phyloP scores from a whole-genome alignment of 1,284 basidiomycete species.

The Microbotryum saponariae region DNA sequence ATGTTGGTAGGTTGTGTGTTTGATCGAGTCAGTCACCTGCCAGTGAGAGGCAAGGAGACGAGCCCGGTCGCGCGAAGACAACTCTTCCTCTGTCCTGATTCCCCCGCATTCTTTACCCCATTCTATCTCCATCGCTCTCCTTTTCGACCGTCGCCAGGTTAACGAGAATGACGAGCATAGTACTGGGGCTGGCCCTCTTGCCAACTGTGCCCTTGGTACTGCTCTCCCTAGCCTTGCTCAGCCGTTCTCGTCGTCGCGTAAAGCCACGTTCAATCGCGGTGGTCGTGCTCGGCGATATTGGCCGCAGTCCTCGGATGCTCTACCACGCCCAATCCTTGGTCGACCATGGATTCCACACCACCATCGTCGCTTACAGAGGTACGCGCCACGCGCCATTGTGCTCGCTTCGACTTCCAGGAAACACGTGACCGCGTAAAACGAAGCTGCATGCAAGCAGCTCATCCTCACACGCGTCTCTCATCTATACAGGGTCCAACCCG shows the following conservation, averaged over 20 bases:
- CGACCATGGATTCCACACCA: constrained; percentile 67
- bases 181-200: not conserved
- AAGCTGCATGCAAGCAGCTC: not conserved
- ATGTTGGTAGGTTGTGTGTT: no score
- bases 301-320: constrained; percentile 95
- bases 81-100: not conserved
- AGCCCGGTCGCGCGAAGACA: no score
- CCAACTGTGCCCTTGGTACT: not conserved
- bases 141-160: no score
- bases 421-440: not conserved
- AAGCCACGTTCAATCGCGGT: constrained; percentile 56
- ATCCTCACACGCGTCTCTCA: not conserved
- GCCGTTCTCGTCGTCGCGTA: not conserved
- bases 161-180: not conserved
- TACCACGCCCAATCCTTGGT: constrained; percentile 92
- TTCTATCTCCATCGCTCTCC: no score
- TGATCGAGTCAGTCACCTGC: no score
- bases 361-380: constrained; percentile 82
- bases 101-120: not conserved
- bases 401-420: not conserved
- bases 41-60: no score
- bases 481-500: constrained; percentile 58
- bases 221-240: not conserved
- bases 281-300: constrained; percentile 91
- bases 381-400: not conserved